Evolutionary conservation across 495 filamentous ascomycete species (phyloP).

Genomic region (Aspergillus diversus): DNA sequence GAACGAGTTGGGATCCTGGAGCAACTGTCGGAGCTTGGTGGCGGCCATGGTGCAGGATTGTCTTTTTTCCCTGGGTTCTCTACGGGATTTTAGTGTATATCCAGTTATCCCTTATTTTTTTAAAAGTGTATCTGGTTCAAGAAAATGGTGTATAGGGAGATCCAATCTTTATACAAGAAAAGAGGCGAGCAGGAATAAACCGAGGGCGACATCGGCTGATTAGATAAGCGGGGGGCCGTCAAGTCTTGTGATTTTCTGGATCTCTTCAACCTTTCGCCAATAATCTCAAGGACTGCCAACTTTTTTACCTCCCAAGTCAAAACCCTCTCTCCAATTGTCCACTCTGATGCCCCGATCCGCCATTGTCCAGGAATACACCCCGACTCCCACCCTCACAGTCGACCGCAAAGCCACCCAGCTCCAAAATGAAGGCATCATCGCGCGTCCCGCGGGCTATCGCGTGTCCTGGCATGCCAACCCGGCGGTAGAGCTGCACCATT

Average conservation of each 20-base stretch:
- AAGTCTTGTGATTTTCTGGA: conserved; percentile 16
- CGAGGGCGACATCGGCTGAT: conserved; percentile 19
- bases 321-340: conserved; percentile 14
- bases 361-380: conserved; percentile 73
- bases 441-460: conserved; percentile 77
- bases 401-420: conserved; percentile 68
- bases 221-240: conserved; percentile 11
- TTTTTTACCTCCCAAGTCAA: neutral
- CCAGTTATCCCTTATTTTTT: neutral
- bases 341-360: conserved; percentile 47
- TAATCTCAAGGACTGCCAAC: neutral
- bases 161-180: neutral
- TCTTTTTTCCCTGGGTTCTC: neutral
- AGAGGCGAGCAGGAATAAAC: neutral
- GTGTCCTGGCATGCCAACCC: conserved; percentile 98
- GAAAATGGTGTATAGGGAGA: no score
- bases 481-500: conserved; percentile 94
- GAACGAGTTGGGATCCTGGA: conserved; percentile 30
- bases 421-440: conserved; percentile 68
- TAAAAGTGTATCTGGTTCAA: neutral
- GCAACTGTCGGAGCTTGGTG: conserved; percentile 14
- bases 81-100: neutral
- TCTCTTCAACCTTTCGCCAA: conserved; percentile 6
- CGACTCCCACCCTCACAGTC: conserved; percentile 61
- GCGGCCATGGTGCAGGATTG: conserved; percentile 1